Base-by-base conservation (phyloP, 169 alveolate genomes). In the Theileria sp. region DNA sequence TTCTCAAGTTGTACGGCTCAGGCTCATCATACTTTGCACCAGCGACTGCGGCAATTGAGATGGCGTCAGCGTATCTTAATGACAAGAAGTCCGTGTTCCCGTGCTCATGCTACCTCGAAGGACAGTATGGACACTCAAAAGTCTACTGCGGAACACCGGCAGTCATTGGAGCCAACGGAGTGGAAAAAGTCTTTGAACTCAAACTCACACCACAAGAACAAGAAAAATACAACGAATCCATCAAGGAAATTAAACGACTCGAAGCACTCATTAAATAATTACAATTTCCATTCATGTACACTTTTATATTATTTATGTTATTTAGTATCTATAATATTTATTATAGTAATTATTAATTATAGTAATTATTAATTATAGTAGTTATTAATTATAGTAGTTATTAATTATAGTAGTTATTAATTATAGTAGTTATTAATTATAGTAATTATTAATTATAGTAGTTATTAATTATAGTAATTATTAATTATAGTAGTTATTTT, bases 61-160 rank as follows among this genome's bases (percentile, higher is more conserved):
- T 86, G 92, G 80, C 92, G 70, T 19, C 93, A 80, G 34, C 88
- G 38, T 90, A 65, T 87, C 23, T 94, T 26, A 75, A 77, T 32
- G 96, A 94, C 56, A 71, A 89, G 26, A 93, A 91, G 72, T 86
- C 92, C 17, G 92, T 93, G 15, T 81, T 93, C 60, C 90, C 92
- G 28, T 93, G 95, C 74, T 93, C 97, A 12, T 85, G 94, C 30
- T 87, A 92, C 79, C 86, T 93, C 32, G 91, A 92, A 77, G 97
- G 96, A 19, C 92, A 94, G 84, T 94, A 93, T 68, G 95, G 93
- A 12, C 91, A 90, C 83, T 88, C 69, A 17, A 94, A 91, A 34
- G 77, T 94, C 19, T 92, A 85, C 72, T 91, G 91, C 49, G 96
- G 97, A 12, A 93, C 94, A 21, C 97, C 96, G 21, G 91, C 91